Evolutionary conservation across 2,329 filamentous ascomycete genomes (phyloP).

Genomic region (Blastomyces emzantsi): DNA sequence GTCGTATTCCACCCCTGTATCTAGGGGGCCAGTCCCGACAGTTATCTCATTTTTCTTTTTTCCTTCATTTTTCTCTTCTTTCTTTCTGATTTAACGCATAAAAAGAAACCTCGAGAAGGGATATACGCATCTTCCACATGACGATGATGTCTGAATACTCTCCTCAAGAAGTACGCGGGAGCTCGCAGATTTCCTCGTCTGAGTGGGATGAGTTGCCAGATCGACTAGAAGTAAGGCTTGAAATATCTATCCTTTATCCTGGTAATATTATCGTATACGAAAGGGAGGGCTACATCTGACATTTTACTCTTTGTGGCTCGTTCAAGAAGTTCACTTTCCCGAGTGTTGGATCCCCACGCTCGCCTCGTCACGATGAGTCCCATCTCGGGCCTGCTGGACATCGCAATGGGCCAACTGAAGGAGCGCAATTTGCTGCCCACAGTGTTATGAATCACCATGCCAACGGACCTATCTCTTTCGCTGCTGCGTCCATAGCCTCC

Average conservation of each 20-base stretch:
- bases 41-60: neutral
- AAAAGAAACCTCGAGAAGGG: neutral
- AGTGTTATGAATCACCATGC: neutral
- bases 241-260: neutral
- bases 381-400: neutral
- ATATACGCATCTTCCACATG: neutral
- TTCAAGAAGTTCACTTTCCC: neutral
- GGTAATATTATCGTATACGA: neutral
- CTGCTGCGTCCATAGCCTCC: neutral
- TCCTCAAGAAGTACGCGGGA: neutral
- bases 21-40: neutral
- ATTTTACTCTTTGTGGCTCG: neutral
- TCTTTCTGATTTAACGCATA: neutral
- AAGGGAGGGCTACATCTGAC: neutral
- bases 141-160: neutral
- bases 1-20: neutral
- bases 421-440: neutral
- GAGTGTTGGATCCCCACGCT: neutral
- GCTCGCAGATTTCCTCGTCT: neutral
- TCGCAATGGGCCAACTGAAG: neutral
- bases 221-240: neutral
- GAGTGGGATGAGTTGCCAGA: conserved; percentile 6
- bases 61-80: no score
- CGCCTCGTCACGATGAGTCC: neutral
- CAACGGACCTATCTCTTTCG: neutral